phyloP scores from a whole-genome alignment of 2,329 filamentous ascomycete genomes.

The Herpotrichia juniperi region DNA sequence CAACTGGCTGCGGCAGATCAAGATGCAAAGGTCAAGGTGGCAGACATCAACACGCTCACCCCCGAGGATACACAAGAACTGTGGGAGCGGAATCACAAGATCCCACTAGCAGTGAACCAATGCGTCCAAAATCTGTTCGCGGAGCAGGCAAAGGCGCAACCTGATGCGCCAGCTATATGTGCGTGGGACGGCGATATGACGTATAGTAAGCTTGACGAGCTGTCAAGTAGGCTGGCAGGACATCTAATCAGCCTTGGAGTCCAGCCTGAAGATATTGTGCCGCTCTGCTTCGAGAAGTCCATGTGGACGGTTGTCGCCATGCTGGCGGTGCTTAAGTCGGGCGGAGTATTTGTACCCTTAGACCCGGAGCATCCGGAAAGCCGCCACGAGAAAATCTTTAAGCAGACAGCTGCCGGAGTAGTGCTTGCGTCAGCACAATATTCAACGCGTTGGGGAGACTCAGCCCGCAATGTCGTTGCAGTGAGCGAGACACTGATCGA shows the following conservation, averaged over 20 bases:
- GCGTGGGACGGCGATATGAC: slow-evolving; percentile 17
- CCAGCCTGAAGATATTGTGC: slow-evolving; percentile 10
- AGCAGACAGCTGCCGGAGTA: slow-evolving; percentile 1
- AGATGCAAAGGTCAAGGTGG: neutral
- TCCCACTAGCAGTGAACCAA: neutral
- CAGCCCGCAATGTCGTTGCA: neutral
- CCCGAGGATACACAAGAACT: slow-evolving; percentile 5
- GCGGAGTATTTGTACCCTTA: slow-evolving; percentile 44
- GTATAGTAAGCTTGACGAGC: slow-evolving; percentile 13
- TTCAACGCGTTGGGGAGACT: neutral
- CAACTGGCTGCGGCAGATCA: no score
- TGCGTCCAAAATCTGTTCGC: neutral
- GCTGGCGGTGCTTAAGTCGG: slow-evolving; percentile 49
- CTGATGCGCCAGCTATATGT: slow-evolving; percentile 8
- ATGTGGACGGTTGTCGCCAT: no score
- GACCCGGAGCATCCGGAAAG: slow-evolving; percentile 7
- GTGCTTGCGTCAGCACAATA: slow-evolving; percentile 1
- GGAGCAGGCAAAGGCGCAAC: neutral
- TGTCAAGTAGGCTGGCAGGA: slow-evolving; percentile 5
- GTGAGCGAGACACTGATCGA: slow-evolving; percentile 4
- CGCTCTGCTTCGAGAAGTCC: slow-evolving; percentile 28
- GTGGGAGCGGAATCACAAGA: neutral
- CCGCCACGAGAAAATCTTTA: slow-evolving; percentile 4
- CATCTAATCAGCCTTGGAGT: slow-evolving; percentile 9
- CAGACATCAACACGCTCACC: slow-evolving; percentile 2